Percentiles rank a stretch among this genome's conserved stretches.
These are phyloP conservation scores for Mucor piriformis DNA, from an alignment of 371 early-diverging fungal genomes.

Conservation along the genomic window DNA sequence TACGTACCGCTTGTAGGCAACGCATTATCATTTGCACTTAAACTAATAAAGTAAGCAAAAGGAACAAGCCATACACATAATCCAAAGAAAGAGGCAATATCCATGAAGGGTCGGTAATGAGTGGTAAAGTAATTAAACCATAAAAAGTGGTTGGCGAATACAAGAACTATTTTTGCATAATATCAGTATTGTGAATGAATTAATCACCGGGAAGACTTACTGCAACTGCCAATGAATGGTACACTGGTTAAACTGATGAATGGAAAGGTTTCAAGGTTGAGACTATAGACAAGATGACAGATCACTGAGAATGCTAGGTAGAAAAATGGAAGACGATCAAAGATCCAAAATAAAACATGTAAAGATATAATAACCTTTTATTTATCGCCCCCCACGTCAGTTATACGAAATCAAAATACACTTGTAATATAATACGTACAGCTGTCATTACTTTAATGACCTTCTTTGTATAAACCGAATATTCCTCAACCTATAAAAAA, in stretches of 20 bases:
- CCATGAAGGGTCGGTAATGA: conserved; percentile 68
- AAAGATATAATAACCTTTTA: conserved; percentile 58
- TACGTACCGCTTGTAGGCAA: conserved; percentile 67
- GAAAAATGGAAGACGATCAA: conserved; percentile 72
- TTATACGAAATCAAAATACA: neutral
- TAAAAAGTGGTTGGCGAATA: conserved; percentile 78
- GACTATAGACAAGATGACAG: conserved; percentile 73
- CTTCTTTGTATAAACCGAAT: conserved; percentile 78
- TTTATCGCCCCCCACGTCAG: neutral
- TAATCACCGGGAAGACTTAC: conserved; percentile 41
- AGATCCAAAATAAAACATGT: conserved; percentile 67
- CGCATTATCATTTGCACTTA: conserved; percentile 85
- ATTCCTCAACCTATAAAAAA: conserved; percentile 69
- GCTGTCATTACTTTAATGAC: conserved; percentile 71
- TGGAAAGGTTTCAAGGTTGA: conserved; percentile 75
- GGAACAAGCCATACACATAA: conserved; percentile 88
- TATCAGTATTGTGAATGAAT: neutral
- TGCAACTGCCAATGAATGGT: conserved; percentile 68
- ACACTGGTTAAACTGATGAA: conserved; percentile 65
- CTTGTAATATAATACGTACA: conserved; percentile 44
- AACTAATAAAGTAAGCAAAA: conserved; percentile 83
- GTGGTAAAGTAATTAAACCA: conserved; percentile 86
- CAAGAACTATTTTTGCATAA: conserved; percentile 57
- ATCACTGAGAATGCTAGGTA: conserved; percentile 65
- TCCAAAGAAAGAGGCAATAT: conserved; percentile 87